Evolutionary conservation across 73 alveolate genomes (phyloP).

Genomic region (Symbiodinium natans): DNA sequence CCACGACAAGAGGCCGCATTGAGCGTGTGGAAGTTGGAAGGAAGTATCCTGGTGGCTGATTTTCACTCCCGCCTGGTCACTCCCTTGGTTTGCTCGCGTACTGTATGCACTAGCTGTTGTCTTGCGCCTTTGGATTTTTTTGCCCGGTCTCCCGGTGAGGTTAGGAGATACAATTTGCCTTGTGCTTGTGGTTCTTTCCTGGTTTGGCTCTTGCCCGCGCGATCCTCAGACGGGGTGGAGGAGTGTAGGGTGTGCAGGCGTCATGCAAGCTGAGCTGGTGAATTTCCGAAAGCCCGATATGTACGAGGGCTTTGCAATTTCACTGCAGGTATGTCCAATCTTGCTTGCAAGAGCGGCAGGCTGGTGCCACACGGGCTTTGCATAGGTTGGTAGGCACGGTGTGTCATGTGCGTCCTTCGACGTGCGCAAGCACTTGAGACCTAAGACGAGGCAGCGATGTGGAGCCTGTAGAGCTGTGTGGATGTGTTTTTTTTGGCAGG

Average conservation of each 20-base stretch:
- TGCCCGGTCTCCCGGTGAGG: constrained; percentile 6
- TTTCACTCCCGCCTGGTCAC: constrained; percentile 53
- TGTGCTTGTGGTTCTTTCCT: constrained; percentile 65
- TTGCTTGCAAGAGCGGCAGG: constrained; percentile 83
- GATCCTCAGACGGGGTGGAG: neutral
- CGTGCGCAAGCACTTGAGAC: no score
- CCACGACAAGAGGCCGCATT: no score
- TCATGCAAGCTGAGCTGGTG: no score
- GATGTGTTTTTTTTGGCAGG: no score
- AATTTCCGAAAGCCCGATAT: no score
- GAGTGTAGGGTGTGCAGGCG: neutral
- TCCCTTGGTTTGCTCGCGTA: neutral
- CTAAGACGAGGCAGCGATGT: no score
- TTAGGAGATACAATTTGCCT: constrained; percentile 36
- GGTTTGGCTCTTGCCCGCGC: constrained; percentile 93
- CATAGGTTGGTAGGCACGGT: neutral
- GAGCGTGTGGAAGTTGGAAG: neutral
- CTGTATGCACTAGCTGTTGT: neutral
- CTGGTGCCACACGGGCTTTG: neutral
- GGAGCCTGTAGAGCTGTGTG: neutral
- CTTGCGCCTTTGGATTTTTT: neutral
- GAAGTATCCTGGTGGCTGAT: constrained; percentile 73
- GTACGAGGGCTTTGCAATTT: no score
- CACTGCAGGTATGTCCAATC: constrained; percentile 40
- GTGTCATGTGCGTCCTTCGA: neutral